phyloP scores from a whole-genome alignment of 1,139 yeast genomes.

The Saccharomyces hybrid region DNA sequence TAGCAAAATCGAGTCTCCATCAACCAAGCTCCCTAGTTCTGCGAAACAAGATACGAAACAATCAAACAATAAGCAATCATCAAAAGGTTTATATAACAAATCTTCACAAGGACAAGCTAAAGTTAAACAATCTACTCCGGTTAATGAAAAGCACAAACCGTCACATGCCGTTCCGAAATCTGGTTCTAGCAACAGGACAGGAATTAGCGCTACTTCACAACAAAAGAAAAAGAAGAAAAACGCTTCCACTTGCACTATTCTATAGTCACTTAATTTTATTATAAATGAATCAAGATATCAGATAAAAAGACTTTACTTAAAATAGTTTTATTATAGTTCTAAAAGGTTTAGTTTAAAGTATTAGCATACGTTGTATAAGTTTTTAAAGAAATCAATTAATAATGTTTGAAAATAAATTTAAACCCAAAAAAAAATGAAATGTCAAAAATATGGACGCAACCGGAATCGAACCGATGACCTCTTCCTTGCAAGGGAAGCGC shows the following conservation, averaged over 20 bases:
- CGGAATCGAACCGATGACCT: slow-evolving; percentile 24
- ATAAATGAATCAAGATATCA: background rate
- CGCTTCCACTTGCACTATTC: background rate
- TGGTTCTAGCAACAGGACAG: background rate
- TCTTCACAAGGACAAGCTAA: background rate
- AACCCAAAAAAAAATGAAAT: slow-evolving; percentile 13
- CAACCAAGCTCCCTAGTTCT: background rate
- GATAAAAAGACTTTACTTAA: too few species aligned
- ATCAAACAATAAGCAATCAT: slow-evolving; percentile 1
- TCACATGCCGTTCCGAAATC: background rate
- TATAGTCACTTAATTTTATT: background rate
- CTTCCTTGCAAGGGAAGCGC: slow-evolving; percentile 79
- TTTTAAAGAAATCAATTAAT: too few species aligned
- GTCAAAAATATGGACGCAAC: slow-evolving; percentile 6
- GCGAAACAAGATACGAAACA: background rate
- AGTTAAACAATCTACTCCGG: background rate
- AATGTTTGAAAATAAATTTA: too few species aligned
- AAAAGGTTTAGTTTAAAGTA: background rate
- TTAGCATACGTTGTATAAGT: background rate
- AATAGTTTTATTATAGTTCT: background rate
- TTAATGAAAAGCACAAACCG: background rate
- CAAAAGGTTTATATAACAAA: background rate
- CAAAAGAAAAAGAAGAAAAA: background rate
- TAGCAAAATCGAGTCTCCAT: background rate
- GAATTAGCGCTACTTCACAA: background rate